phyloP scores from a whole-genome alignment of 768 basidiomycete species.

The Boletus reticuloceps region DNA sequence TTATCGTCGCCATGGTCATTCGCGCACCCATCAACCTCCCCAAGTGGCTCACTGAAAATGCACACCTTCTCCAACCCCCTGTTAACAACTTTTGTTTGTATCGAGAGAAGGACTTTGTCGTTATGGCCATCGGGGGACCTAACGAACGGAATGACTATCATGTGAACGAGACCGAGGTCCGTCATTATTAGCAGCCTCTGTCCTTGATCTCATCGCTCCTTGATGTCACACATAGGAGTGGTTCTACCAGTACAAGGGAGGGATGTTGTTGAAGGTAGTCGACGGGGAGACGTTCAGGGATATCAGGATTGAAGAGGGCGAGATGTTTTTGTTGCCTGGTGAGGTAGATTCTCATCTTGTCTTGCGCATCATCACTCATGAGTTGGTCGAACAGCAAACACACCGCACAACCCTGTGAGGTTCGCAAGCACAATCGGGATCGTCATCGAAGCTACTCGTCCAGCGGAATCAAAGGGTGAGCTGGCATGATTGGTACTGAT shows the following conservation, averaged over 20 bases:
- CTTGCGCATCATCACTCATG: neutral
- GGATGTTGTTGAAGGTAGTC: conserved; percentile 85
- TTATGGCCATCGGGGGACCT: conserved; percentile 96
- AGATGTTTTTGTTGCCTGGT: conserved; percentile 97
- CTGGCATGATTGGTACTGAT: neutral
- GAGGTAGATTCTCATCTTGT: conserved; percentile 14
- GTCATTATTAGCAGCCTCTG: conserved; percentile 1
- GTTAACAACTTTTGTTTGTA: conserved; percentile 91
- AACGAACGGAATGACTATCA: conserved; percentile 95
- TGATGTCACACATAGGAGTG: conserved; percentile 63
- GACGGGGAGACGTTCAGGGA: conserved; percentile 80
- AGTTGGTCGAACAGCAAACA: conserved; percentile 61
- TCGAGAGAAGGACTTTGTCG: conserved; percentile 78
- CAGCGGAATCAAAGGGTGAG: conserved; percentile 70
- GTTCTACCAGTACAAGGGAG: conserved; percentile 97
- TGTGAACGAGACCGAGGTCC: conserved; percentile 89
- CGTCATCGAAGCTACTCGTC: conserved; percentile 85
- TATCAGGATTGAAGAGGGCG: conserved; percentile 88
- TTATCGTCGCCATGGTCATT: conserved; percentile 61
- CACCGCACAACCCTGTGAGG: conserved; percentile 93
- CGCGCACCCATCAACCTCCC: conserved; percentile 80
- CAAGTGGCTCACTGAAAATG: conserved; percentile 84
- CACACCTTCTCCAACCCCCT: conserved; percentile 79
- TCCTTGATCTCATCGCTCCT: neutral
- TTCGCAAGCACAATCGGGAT: conserved; percentile 89